Base-by-base conservation (phyloP, 1,284 basidiomycete species). In the Stygiomarasmius scandens region DNA sequence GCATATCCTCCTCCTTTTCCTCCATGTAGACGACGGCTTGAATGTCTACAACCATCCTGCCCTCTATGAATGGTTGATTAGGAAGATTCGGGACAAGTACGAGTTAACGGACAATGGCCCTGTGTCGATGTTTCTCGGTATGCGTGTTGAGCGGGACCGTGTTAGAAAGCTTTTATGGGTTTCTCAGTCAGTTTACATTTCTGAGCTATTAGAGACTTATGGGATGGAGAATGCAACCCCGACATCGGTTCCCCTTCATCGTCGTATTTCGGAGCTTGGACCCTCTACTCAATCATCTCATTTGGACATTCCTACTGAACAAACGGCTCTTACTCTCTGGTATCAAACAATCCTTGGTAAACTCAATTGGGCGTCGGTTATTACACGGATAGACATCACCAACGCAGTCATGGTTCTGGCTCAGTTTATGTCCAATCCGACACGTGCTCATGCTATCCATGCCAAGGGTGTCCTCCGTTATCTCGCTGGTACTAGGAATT, bases 181-280 rank as follows among this genome's bases (percentile, higher is more conserved):
- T 1, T 54, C 57, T 6, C 57, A 58, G 23, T 19, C 24, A 3
- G 12, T 24, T 1, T 58, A 46, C 32, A 27, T 58, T 9, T 29
- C 36, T 8, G 57, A 58, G 4, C 32, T 58, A 2, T 38, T 58
- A 9, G 57, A 54, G 14, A 5, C 27, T 6, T 58, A 22, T 38
- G 29, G 47, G n/a, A 14, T 58, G 2, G 19, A 62, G 48, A 56
- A 68, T 25, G 55, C 63, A 27, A 49, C 54, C 65, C 62, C 52
- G 2, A 20, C 49, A 12, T 22, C 24, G 24, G 36, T 50, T 12
- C 44, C 50, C 8, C 22, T 52, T 14, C 43, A 56, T 44, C 55
- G 22, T 9, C 44, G 45, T 3, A 38, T 54, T 0, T 29, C 46
- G 36, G 19, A 24, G n/a, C n/a, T n/a, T n/a, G n/a, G n/a, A n/a